Evolutionary conservation across 2,329 filamentous ascomycete species (phyloP), one percentile per base, ranked within the genome.

Genomic region (Xylaria digitata): DNA sequence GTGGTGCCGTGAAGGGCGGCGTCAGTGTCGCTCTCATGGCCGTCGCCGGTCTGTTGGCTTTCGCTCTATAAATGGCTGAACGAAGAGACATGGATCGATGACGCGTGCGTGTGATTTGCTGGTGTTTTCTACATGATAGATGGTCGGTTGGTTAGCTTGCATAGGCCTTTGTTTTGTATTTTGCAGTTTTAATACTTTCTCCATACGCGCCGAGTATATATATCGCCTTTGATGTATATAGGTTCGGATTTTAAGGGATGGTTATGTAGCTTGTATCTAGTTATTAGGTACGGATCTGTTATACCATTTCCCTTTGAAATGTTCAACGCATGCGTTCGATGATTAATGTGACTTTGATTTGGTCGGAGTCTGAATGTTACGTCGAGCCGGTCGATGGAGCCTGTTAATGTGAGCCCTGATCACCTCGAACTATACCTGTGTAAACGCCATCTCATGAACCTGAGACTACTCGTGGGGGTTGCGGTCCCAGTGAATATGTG

Each of bases 11-110:
- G 43, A 69, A 70, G 64, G 60, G 37, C 30, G 69, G 67, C 53
- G 15, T 68, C 69, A 71, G 67, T 63, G 34, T 54, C 37, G 66
- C 46, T 37, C 48, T 64, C 37, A 50, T 69, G 57, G 69, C 66
- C 13, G 63, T 63, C 19, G 69, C 63, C 21, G 69, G 66, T 63
- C 40, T 67, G 3, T 37, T 70, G 42, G 69, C 63, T 21, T 70
- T 69, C 54, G 66, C 60, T 52, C 57, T 70, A 26, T 70, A 70
- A 66, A 52, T 13, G 45, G 59, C 43, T 42, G 21, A 46, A 46
- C 32, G 49, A 52, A 56, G 2, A 34, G 46, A 9, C 30, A 65
- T 63, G 66, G 66, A 26, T 63, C 50, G 46, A 65, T 60, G 63
- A 62, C 52, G 53, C 53, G 48, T 11, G 62, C n/a, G 55, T 48